Percentiles rank a stretch among this genome's conserved stretches.
phyloP scores from a whole-genome alignment of 805 yeast genomes.

The Tanozyma kutaoensis region DNA sequence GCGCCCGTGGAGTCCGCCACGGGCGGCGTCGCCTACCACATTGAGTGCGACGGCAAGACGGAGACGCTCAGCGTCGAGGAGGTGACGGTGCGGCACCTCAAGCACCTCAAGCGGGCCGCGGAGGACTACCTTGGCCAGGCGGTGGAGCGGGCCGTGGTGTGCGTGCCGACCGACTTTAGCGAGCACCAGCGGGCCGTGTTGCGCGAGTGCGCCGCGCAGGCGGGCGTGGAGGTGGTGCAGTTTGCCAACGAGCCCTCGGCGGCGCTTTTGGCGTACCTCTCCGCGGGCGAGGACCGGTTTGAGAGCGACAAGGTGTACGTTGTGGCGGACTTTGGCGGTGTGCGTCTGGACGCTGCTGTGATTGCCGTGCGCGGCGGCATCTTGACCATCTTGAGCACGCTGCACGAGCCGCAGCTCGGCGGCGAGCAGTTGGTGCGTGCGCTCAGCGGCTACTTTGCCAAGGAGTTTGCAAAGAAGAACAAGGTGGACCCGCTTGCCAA shows the following conservation, averaged over 20 bases:
- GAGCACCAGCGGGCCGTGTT: constrained; percentile 59
- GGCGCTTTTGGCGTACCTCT: constrained; percentile 73
- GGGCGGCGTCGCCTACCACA: constrained; percentile 60
- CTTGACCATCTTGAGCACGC: constrained; percentile 75
- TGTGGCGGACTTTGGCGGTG: constrained; percentile 94
- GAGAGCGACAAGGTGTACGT: constrained; percentile 64
- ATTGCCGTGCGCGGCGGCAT: constrained; percentile 90
- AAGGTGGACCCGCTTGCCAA: constrained; percentile 68
- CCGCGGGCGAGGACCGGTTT: constrained; percentile 30
- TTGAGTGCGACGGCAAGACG: constrained; percentile 32
- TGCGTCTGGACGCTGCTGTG: constrained; percentile 91
- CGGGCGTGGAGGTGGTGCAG: constrained; percentile 75
- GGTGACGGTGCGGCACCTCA: constrained; percentile 72
- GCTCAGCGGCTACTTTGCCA: constrained; percentile 72
- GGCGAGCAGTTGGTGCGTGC: constrained; percentile 79
- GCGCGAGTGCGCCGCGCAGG: constrained; percentile 44
- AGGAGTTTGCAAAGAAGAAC: constrained; percentile 86
- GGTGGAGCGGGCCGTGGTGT: constrained; percentile 72
- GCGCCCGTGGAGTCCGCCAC: constrained; percentile 33
- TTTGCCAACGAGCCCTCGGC: constrained; percentile 87
- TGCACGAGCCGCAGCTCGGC: constrained; percentile 72
- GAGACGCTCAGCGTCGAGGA: constrained; percentile 61
- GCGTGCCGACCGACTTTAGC: constrained; percentile 83
- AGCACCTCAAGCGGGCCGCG: constrained; percentile 75
- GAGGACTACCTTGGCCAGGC: constrained; percentile 79